Percentiles rank a stretch among this genome's conserved stretches.
Evolutionary conservation across 2,329 filamentous ascomycete genomes (phyloP).

Genomic region (Scedosporium minutisporum): DNA sequence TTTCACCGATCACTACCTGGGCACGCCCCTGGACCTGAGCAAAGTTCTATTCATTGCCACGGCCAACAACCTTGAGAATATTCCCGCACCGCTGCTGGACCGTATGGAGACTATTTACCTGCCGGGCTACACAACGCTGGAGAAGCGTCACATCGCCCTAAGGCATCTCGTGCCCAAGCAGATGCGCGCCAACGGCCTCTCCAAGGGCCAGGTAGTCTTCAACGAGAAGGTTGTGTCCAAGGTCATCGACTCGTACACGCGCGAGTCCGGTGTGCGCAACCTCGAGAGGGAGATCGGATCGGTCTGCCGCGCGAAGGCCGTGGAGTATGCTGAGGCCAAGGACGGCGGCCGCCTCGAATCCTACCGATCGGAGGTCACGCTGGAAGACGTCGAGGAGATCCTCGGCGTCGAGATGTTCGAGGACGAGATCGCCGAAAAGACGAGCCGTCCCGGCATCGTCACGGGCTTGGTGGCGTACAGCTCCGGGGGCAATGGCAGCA

Average conservation of each 20-base stretch:
- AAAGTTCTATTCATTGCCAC: constrained; percentile 97
- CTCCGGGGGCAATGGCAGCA: constrained; percentile 84
- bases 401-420: constrained; percentile 90
- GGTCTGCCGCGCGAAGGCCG: constrained; percentile 89
- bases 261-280: constrained; percentile 91
- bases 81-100: constrained; percentile 85
- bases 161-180: constrained; percentile 96
- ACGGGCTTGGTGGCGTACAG: constrained; percentile 94
- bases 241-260: constrained; percentile 92
- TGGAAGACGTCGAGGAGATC: constrained; percentile 80
- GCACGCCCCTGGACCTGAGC: constrained; percentile 88
- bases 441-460: constrained; percentile 77
- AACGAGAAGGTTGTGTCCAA: constrained; percentile 81
- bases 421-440: constrained; percentile 81
- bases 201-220: constrained; percentile 64
- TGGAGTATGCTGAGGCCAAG: constrained; percentile 85
- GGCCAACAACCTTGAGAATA: constrained; percentile 89
- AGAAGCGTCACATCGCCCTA: constrained; percentile 91
- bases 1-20: constrained; percentile 94
- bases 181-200: constrained; percentile 79
- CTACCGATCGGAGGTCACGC: constrained; percentile 65
- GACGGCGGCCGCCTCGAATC: constrained; percentile 58
- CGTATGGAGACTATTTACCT: constrained; percentile 95
- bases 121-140: constrained; percentile 90
- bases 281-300: constrained; percentile 91